Evolutionary conservation across 108 stramenopile genomes (phyloP).

Genomic region (Fragilariopsis cylindrus): DNA sequence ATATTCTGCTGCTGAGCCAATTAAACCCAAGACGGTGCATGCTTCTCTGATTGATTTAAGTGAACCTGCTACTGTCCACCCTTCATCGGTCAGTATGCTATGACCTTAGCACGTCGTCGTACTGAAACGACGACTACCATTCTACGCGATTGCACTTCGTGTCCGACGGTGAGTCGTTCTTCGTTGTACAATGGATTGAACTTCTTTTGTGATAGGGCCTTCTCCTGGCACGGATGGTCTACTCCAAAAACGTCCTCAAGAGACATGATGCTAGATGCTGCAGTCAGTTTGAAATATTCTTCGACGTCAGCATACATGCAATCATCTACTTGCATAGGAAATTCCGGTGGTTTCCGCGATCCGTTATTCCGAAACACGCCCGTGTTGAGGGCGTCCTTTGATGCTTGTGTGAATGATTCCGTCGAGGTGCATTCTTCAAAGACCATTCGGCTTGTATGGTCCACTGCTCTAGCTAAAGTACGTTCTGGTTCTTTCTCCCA

Average conservation of each 20-base stretch:
- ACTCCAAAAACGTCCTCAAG: conserved; percentile 5
- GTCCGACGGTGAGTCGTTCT: conserved; percentile 6
- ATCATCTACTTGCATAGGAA: conserved; percentile 20
- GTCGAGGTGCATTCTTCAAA: background rate
- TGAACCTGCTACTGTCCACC: background rate
- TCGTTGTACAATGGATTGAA: background rate
- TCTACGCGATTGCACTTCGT: background rate
- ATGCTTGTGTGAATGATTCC: background rate
- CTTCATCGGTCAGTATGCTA: conserved; percentile 8
- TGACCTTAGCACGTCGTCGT: background rate
- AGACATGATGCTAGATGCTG: conserved; percentile 14
- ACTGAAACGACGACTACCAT: background rate
- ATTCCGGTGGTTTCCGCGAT: background rate
- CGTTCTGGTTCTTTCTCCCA: conserved; percentile 7
- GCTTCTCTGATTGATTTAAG: background rate
- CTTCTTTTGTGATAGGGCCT: conserved; percentile 2
- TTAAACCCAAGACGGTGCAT: background rate
- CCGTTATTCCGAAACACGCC: conserved; percentile 5
- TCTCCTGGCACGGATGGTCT: background rate
- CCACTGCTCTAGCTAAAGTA: background rate
- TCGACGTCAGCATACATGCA: conserved; percentile 1
- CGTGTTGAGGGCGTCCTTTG: background rate
- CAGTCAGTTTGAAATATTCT: background rate
- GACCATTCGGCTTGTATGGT: background rate
- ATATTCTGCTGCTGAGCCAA: background rate